phyloP scores from a whole-genome alignment of 805 yeast species.

The Pachysolen tannophilus region DNA sequence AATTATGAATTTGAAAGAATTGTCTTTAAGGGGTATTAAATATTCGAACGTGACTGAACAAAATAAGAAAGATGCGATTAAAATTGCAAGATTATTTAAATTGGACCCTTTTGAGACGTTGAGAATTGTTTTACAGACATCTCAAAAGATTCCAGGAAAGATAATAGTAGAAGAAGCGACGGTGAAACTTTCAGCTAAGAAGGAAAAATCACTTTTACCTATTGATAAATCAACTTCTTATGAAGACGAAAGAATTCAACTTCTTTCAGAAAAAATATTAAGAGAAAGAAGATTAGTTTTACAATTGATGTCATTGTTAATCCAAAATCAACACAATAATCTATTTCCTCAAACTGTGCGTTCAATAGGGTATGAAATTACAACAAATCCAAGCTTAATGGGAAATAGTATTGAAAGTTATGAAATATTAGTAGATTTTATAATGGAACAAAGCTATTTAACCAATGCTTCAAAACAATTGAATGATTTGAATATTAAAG shows the following conservation, averaged over 20 bases:
- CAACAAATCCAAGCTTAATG: constrained; percentile 4
- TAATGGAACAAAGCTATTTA: constrained; percentile 1
- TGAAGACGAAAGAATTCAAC: constrained; percentile 23
- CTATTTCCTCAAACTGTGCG: constrained; percentile 21
- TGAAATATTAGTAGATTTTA: not conserved
- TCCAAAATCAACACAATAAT: constrained; percentile 20
- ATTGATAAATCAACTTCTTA: constrained; percentile 19
- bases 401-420: constrained; percentile 1
- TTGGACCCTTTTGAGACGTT: constrained; percentile 37
- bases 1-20: constrained; percentile 11
- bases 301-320: constrained; percentile 30
- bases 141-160: constrained; percentile 27
- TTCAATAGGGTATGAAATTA: constrained; percentile 31
- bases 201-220: constrained; percentile 4
- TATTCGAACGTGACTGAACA: constrained; percentile 27
- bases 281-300: constrained; percentile 44
- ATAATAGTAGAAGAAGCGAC: constrained; percentile 9
- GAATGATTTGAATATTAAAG: constrained; percentile 1
- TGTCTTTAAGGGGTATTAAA: constrained; percentile 32
- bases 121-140: constrained; percentile 36
- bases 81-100: constrained; percentile 28
- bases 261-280: constrained; percentile 32
- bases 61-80: constrained; percentile 30
- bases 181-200: constrained; percentile 7
- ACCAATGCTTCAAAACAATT: constrained; percentile 1